Base-by-base conservation (phyloP, 371 early-diverging fungal genomes). In the Haplosporangium sp. region DNA sequence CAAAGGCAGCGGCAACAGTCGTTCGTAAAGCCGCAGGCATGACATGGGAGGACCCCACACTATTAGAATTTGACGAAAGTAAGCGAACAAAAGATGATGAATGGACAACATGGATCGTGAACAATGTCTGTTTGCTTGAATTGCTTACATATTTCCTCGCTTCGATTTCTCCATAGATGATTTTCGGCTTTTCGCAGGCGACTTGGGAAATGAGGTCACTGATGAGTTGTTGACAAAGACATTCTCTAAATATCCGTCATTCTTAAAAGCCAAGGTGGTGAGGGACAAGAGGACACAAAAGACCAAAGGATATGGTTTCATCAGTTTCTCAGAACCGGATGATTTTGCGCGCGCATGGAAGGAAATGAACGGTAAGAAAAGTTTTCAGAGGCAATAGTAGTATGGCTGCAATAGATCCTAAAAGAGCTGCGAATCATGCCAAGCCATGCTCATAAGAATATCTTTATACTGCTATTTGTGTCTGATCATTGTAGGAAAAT, bases 41-140 rank as follows among this genome's bases (percentile, higher is more conserved):
- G 81, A 88, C 93, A 12, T 98, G 99, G 99, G 95, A 96, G 71
- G 99, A 98, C 69, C 73, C 86, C n/a, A 90, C 96, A 6, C 80
- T 98, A 45, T 84, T 85, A 47, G 95, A 96, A 46, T 98, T 98
- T 96, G 95, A 96, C 62, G 83, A 87, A 14, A 89, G 92, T 91
- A 87, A 59, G 86, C 69, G 4, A 7, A 51, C 7, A 42, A 18
- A 6, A 2, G 40, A 29, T 38, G 43, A 11, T 16, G 6, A 18
- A 12, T 54, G 20, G 20, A 16, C 11, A 48, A 48, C 18, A 48
- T 14, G 5, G 20, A 64, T 12, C 16, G 29, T 46, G n/a, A 8
- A n/a, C 47, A 20, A 2, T 8, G 66, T 77, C 12, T 20, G 46
- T 18, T 47, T 43, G 29, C 10, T 9, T 11, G 16, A 14, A 18